These are phyloP conservation scores for Metschnikowia vanudenii DNA, from an alignment of 805 yeast genomes.

Conservation along the genomic window DNA sequence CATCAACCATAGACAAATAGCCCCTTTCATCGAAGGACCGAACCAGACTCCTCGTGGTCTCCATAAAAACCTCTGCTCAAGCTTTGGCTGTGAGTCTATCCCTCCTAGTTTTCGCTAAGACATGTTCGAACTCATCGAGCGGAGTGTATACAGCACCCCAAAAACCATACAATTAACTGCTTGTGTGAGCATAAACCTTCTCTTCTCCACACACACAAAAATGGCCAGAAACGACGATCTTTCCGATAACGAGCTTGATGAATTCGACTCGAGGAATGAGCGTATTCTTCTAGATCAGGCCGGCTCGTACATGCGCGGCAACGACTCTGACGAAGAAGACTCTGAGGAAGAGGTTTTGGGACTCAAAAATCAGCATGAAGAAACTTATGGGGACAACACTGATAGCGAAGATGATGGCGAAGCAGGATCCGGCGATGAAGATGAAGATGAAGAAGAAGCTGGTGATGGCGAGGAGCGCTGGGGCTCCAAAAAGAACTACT, in stretches of 20 bases:
- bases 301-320: slow-evolving; percentile 37
- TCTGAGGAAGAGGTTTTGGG: slow-evolving; percentile 60
- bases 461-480: slow-evolving; percentile 40
- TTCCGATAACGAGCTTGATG: slow-evolving; percentile 57
- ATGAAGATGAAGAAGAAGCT: slow-evolving; percentile 45
- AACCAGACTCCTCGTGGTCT: too few species aligned
- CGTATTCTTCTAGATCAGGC: slow-evolving; percentile 57
- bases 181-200: neutral
- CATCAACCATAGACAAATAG: too few species aligned
- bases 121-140: neutral
- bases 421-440: slow-evolving; percentile 32
- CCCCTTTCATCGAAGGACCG: neutral
- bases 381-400: slow-evolving; percentile 25
- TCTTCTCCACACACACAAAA: neutral
- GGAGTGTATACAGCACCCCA: neutral
- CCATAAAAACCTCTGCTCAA: too few species aligned
- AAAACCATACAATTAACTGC: too few species aligned
- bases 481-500: slow-evolving; percentile 49
- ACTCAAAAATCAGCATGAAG: slow-evolving; percentile 20
- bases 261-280: slow-evolving; percentile 60
- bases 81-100: too few species aligned
- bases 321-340: slow-evolving; percentile 36
- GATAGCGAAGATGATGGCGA: slow-evolving; percentile 47
- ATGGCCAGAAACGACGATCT: slow-evolving; percentile 11
- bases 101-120: too few species aligned